phyloP scores from a whole-genome alignment of 768 basidiomycete species.

The Podaxis sp. region DNA sequence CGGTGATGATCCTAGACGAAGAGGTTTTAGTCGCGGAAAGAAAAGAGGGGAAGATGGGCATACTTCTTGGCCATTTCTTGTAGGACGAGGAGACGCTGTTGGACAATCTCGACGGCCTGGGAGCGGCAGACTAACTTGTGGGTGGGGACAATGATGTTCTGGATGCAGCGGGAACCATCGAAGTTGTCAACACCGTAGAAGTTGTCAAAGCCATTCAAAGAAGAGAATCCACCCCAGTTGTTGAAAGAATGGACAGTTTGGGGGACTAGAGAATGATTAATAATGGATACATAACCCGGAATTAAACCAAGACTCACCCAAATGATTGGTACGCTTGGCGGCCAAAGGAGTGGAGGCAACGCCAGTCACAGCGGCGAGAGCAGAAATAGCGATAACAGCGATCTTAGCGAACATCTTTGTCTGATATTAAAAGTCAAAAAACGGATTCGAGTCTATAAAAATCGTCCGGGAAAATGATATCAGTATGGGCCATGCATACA shows the following conservation, averaged over 20 bases:
- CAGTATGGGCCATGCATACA: not conserved
- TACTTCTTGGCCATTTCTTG: slow-evolving; percentile 47
- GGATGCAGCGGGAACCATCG: slow-evolving; percentile 32
- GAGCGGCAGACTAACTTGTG: slow-evolving; percentile 39
- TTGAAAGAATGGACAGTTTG: slow-evolving; percentile 25
- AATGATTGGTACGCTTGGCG: slow-evolving; percentile 22
- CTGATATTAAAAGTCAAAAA: slow-evolving; percentile 9
- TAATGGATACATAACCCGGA: not conserved
- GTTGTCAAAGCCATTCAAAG: slow-evolving; percentile 39
- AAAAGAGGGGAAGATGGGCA: not conserved
- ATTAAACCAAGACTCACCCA: slow-evolving; percentile 22
- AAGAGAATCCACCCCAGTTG: slow-evolving; percentile 37
- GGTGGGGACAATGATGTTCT: slow-evolving; percentile 29
- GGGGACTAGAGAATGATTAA: not conserved
- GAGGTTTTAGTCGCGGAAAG: not conserved
- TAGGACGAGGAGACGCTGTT: slow-evolving; percentile 43
- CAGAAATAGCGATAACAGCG: slow-evolving; percentile 30
- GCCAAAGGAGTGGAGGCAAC: slow-evolving; percentile 31
- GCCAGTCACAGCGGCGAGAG: slow-evolving; percentile 23
- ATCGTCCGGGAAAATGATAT: slow-evolving; percentile 1
- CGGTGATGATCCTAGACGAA: slow-evolving; percentile 37
- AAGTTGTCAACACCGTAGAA: slow-evolving; percentile 46
- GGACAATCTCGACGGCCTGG: slow-evolving; percentile 37
- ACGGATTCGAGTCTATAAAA: not conserved
- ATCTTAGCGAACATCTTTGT: slow-evolving; percentile 39